phyloP scores from a whole-genome alignment of 2,329 filamentous ascomycete species.

The Monilinia fructicola region DNA sequence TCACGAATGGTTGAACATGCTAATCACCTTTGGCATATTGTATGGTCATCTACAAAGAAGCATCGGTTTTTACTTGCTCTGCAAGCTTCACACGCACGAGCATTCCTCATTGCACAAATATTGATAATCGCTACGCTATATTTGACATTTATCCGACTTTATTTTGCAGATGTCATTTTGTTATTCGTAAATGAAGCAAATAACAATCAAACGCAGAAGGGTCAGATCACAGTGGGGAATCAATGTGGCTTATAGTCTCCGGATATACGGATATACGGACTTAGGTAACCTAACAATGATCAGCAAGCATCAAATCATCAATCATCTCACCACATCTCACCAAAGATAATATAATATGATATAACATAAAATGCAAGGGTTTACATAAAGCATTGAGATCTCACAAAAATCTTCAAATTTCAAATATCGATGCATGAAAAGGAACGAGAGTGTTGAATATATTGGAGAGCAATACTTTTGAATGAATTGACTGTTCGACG shows the following conservation, averaged over 20 bases:
- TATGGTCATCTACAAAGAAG: constrained; percentile 30
- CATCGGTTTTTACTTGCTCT: constrained; percentile 38
- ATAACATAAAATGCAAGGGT: too few species aligned
- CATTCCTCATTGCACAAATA: constrained; percentile 32
- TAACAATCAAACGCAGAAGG: not conserved
- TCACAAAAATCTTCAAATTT: not conserved
- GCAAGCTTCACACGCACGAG: constrained; percentile 39
- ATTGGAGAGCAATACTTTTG: too few species aligned
- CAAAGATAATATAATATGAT: not conserved
- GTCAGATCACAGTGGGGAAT: constrained; percentile 9
- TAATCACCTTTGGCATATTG: constrained; percentile 30
- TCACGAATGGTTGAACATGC: not conserved
- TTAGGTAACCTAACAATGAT: not conserved
- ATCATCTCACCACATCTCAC: not conserved
- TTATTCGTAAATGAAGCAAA: constrained; percentile 14
- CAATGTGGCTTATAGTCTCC: not conserved
- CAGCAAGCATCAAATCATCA: too few species aligned
- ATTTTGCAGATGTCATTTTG: not conserved
- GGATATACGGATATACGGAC: constrained; percentile 18
- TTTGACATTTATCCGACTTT: not conserved
- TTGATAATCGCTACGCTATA: constrained; percentile 1
- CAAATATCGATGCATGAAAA: not conserved
- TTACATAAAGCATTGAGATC: not conserved
- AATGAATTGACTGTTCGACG: not conserved
- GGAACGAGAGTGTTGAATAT: not conserved